A percentile compares a stretch with the other conserved stretches of the same genome.
phyloP scores from a whole-genome alignment of 345 rosid genomes.

The Camelina neglecta region DNA sequence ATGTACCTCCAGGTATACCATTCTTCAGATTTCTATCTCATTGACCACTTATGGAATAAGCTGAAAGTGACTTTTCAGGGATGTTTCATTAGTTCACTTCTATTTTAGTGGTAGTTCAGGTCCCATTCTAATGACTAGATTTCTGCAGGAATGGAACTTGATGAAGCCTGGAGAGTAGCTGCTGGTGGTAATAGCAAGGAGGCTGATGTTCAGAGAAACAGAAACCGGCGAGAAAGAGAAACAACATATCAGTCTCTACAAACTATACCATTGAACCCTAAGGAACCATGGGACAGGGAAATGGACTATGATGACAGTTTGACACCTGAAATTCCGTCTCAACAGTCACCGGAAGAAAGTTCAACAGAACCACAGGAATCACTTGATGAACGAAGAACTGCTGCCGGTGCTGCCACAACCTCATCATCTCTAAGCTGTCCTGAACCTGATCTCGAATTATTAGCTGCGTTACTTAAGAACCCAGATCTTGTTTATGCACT shows the following conservation, averaged over 20 bases:
- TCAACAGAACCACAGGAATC: conserved; percentile 56
- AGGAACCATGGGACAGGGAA: conserved; percentile 96
- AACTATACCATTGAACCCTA: conserved; percentile 82
- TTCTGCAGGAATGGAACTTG: conserved; percentile 74
- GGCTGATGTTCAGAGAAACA: conserved; percentile 76
- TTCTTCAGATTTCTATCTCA: conserved; percentile 14
- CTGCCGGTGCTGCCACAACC: conserved; percentile 44
- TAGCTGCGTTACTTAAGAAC: conserved; percentile 88
- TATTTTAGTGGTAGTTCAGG: conserved; percentile 36
- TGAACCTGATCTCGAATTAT: conserved; percentile 92
- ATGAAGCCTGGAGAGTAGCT: conserved; percentile 71
- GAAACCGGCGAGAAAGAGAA: conserved; percentile 87
- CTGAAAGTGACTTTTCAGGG: neutral
- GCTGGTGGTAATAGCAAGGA: conserved; percentile 94
- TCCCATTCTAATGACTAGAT: conserved; percentile 24
- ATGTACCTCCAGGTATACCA: conserved; percentile 76
- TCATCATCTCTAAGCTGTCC: conserved; percentile 48
- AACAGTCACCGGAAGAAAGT: conserved; percentile 71
- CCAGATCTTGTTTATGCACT: conserved; percentile 90
- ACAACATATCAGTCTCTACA: conserved; percentile 55
- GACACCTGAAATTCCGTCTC: conserved; percentile 81
- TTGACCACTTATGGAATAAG: conserved; percentile 3
- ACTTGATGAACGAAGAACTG: conserved; percentile 46
- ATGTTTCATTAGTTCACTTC: conserved; percentile 5
- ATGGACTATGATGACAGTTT: conserved; percentile 91